A percentile compares a stretch with the other conserved stretches of the same genome.
These are phyloP conservation scores for Silybum marianum DNA, from an alignment of 129 eudicot species.

Conservation along the genomic window DNA sequence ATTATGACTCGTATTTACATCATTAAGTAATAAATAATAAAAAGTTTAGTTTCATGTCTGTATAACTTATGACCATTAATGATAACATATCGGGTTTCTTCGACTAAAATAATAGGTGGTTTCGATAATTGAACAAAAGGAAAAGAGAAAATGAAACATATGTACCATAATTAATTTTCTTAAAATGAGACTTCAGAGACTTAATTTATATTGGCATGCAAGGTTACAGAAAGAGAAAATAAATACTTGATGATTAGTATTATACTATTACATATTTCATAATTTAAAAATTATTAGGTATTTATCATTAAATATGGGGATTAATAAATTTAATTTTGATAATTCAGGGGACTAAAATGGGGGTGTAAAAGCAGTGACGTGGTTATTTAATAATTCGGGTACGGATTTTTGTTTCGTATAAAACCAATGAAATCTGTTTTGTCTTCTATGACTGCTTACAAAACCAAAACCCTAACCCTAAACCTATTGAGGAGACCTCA, in stretches of 20 bases:
- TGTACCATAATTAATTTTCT: no score
- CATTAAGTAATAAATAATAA: not conserved
- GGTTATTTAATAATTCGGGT: not conserved
- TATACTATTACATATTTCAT: no score
- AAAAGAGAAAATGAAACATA: not conserved
- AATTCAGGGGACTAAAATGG: not conserved
- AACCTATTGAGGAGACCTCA: not conserved
- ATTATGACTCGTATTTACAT: not conserved
- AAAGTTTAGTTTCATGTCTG: no score
- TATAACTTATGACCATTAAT: no score
- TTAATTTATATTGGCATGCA: no score
- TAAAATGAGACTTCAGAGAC: no score
- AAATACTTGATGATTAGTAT: not conserved
- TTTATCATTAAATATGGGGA: no score
- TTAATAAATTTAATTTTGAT: not conserved
- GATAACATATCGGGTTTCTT: not conserved
- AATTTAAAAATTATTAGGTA: no score
- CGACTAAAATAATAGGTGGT: not conserved
- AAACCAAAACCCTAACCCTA: not conserved
- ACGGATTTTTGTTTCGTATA: not conserved
- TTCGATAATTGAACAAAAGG: no score
- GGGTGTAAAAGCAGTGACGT: not conserved
- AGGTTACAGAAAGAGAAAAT: no score
- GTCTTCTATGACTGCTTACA: not conserved
- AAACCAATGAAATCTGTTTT: slow-evolving; percentile 1